phyloP scores from a whole-genome alignment of 2,329 filamentous ascomycete genomes.

The Cercospora sp. region DNA sequence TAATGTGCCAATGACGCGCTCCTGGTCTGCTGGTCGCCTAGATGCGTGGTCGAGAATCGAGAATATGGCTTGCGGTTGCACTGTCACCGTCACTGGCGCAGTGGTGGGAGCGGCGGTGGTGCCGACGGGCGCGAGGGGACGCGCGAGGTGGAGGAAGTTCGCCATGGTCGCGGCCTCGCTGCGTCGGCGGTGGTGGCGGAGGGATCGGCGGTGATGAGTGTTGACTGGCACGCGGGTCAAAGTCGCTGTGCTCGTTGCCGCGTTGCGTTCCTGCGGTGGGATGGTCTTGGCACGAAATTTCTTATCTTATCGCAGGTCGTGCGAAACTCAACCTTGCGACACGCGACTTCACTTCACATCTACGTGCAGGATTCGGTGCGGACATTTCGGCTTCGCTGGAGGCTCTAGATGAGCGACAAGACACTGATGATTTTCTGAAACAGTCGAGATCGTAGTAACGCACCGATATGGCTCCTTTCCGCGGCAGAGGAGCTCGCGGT shows the following conservation, averaged over 20 bases:
- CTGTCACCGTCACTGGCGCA: conserved; percentile 87
- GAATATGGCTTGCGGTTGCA: conserved; percentile 84
- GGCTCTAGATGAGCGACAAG: not conserved
- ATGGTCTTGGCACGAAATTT: not conserved
- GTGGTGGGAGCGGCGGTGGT: conserved; percentile 76
- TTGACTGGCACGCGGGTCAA: conserved; percentile 11
- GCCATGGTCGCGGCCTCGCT: conserved; percentile 33
- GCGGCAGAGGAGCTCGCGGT: conserved; percentile 36
- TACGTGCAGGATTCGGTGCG: not conserved
- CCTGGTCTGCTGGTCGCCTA: conserved; percentile 86
- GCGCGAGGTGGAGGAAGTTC: conserved; percentile 94
- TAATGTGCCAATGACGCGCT: conserved; percentile 94
- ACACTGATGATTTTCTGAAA: not conserved
- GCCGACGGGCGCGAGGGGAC: conserved; percentile 80
- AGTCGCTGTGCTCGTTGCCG: conserved; percentile 10
- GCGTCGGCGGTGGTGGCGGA: conserved; percentile 8
- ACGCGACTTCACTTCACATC: not conserved
- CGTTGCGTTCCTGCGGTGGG: conserved; percentile 7
- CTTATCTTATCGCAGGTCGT: conserved; percentile 10
- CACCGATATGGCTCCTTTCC: conserved; percentile 31
- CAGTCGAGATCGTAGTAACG: not conserved
- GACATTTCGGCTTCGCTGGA: not conserved
- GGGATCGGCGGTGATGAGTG: conserved; percentile 5
- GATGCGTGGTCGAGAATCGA: conserved; percentile 83
- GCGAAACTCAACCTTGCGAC: not conserved